Conservation (phyloP, 257 asterid species). For the Sherardia arvensis region DNA sequence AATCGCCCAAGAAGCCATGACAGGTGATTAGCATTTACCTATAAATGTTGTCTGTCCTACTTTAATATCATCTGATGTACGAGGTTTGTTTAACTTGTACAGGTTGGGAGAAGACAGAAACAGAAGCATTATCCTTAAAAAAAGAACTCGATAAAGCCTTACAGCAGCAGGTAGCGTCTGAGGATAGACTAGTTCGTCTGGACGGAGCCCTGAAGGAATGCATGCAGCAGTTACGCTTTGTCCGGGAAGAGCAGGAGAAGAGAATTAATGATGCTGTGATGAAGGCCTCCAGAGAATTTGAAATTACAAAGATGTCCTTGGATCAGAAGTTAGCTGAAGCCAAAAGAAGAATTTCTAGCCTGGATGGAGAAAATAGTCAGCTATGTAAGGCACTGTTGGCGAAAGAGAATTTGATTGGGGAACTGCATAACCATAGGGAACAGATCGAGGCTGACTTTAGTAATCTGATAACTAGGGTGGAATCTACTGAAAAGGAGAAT, state of each 20-base stretch:
- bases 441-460: slow-evolving; percentile 39
- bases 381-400: slow-evolving; percentile 42
- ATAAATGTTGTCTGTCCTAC: background rate
- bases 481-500: slow-evolving; percentile 66
- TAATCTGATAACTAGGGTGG: slow-evolving; percentile 37
- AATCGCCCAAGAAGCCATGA: slow-evolving; percentile 81
- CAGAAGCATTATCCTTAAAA: slow-evolving; percentile 49
- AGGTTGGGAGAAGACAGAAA: slow-evolving; percentile 88
- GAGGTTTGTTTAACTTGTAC: background rate
- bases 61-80: slow-evolving; percentile 1
- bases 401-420: slow-evolving; percentile 51
- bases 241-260: slow-evolving; percentile 62
- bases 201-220: slow-evolving; percentile 82
- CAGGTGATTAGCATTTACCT: slow-evolving; percentile 35
- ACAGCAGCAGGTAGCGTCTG: slow-evolving; percentile 43
- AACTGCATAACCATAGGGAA: slow-evolving; percentile 33
- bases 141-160: slow-evolving; percentile 51
- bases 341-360: slow-evolving; percentile 27
- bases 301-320: slow-evolving; percentile 23
- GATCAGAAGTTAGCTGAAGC: slow-evolving; percentile 47
- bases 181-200: slow-evolving; percentile 47
- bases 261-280: slow-evolving; percentile 44
- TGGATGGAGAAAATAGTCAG: slow-evolving; percentile 50
- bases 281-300: slow-evolving; percentile 46
- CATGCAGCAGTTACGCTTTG: slow-evolving; percentile 59